Base-by-base conservation (phyloP, 805 yeast species). In the Candida sonorensis region DNA sequence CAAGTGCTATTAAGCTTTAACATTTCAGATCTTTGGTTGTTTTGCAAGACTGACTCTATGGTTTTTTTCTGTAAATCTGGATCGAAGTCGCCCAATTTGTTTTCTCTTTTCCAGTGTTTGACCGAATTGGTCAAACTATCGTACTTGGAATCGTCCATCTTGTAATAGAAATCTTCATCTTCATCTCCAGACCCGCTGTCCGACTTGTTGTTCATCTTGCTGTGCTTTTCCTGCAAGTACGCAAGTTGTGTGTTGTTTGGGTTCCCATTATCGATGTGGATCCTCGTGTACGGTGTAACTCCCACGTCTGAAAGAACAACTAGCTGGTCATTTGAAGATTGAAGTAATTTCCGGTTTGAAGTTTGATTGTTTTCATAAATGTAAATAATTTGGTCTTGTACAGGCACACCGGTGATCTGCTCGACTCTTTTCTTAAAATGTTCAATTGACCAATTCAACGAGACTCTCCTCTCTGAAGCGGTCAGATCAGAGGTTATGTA, bases 331-430 rank as follows among this genome's bases (percentile, higher is more conserved):
- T 39, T 21, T 20, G 15, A 15, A 2, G 23, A 30, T 10, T 18
- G 34, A 50, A 57, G 35, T 36, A 55, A 53, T 20, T 38, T 29
- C 51, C 51, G 50, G 30, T 59, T 66, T 45, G 57, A 55, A 38
- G 69, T 57, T 26, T 57, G 50, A 6, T 62, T 51, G 3, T 56
- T 45, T 7, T 62, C 58, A 44, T 72, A 75, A 23, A 72, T 54
- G 34, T 64, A 64, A 11, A 78, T 48, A 11, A 57, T 58, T 48
- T 80, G 94, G 37, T 53, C 59, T 10, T 48, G 39, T 3, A 84
- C 79, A 4, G 77, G 74, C 17, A 85, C 71, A 2, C 95, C 95
- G 0, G 94, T 82, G 38, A 83, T 72, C 22, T 63, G 66, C 45
- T 82, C 92, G 9, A 85, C 53, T 35, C 72, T 66, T 24, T 55